Conservation (phyloP, 2,329 filamentous ascomycete species). For the Dactylellina sp. region DNA sequence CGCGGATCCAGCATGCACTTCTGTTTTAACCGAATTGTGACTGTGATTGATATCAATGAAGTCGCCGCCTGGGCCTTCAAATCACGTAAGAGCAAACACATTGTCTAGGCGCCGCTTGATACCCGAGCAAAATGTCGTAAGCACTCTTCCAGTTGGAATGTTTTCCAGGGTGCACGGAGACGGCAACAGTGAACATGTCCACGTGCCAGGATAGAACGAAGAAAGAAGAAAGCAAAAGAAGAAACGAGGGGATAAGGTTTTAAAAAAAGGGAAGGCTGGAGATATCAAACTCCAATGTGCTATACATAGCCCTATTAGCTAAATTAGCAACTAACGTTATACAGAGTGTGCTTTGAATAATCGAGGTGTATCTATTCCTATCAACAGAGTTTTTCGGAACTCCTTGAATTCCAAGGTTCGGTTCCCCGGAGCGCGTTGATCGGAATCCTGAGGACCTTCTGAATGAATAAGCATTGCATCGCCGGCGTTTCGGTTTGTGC, state of each 20-base stretch:
- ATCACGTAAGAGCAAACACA: constrained; percentile 37
- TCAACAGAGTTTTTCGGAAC: no score
- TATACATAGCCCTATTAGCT: constrained; percentile 4
- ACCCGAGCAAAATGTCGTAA: constrained; percentile 5
- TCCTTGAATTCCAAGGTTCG: neutral
- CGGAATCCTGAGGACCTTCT: neutral
- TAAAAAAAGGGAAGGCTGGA: constrained; percentile 2
- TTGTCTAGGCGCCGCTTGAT: constrained; percentile 25
- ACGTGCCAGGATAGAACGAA: constrained; percentile 36
- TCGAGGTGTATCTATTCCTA: neutral
- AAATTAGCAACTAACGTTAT: no score
- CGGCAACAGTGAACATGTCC: constrained; percentile 26
- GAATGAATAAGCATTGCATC: constrained; percentile 21
- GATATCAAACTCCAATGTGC: neutral
- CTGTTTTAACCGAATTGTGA: constrained; percentile 38
- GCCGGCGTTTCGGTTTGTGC: constrained; percentile 17
- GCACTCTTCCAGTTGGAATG: constrained; percentile 31
- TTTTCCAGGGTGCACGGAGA: constrained; percentile 22
- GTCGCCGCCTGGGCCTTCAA: constrained; percentile 35
- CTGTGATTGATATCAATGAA: constrained; percentile 37
- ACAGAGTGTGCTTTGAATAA: neutral
- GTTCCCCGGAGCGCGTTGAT: neutral
- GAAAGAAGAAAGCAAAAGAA: constrained; percentile 3
- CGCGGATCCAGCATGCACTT: constrained; percentile 41
- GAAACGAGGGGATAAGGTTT: no score